Evolutionary conservation across 2,329 filamentous ascomycete species (phyloP).

Genomic region (Penicillium sp.): DNA sequence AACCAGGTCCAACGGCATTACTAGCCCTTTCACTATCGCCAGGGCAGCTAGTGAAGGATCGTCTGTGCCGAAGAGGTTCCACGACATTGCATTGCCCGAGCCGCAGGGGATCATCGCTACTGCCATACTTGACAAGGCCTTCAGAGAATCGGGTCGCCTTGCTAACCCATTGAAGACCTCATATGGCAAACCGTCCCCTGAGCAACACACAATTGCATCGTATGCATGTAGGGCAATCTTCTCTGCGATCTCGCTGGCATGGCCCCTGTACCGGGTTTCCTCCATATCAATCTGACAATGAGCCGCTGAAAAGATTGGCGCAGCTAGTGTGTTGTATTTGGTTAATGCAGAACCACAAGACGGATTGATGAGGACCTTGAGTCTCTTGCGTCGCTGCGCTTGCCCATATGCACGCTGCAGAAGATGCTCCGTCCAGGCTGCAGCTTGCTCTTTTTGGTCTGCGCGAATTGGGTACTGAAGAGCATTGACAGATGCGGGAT

Average conservation of each 20-base stretch:
- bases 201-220: constrained; percentile 86
- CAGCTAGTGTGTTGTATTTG: constrained; percentile 74
- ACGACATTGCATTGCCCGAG: constrained; percentile 90
- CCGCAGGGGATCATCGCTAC: constrained; percentile 89
- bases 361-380: constrained; percentile 90
- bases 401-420: constrained; percentile 71
- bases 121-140: constrained; percentile 75
- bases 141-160: constrained; percentile 72
- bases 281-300: constrained; percentile 75
- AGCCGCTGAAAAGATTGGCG: constrained; percentile 82
- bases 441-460: constrained; percentile 32
- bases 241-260: constrained; percentile 79
- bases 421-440: constrained; percentile 67
- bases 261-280: constrained; percentile 71
- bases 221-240: constrained; percentile 76
- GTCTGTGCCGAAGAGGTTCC: constrained; percentile 83
- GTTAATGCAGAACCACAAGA: constrained; percentile 78
- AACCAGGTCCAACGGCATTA: constrained; percentile 80
- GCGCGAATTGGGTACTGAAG: not conserved
- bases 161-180: constrained; percentile 95
- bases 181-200: constrained; percentile 87
- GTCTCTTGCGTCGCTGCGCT: constrained; percentile 71
- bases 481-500: not conserved
- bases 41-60: constrained; percentile 76
- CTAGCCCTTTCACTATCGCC: constrained; percentile 82